Evolutionary conservation across 805 yeast species (phyloP).

Genomic region (Candida montana): DNA sequence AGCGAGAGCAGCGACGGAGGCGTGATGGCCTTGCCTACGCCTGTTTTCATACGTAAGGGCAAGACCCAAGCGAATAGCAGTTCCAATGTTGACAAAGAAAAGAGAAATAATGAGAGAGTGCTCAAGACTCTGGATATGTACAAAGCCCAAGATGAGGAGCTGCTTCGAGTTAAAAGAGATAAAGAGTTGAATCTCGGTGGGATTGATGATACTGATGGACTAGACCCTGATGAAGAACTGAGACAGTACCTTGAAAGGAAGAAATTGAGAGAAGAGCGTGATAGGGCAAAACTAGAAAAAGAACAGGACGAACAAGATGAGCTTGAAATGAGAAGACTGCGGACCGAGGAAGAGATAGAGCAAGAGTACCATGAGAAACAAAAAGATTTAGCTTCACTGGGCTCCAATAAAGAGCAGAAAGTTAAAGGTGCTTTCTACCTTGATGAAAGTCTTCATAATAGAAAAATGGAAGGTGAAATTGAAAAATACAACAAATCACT

Average conservation of each 20-base stretch:
- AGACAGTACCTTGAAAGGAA: slow-evolving; percentile 52
- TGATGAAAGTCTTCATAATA: slow-evolving; percentile 9
- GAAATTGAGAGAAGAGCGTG: slow-evolving; percentile 37
- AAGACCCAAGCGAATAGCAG: slow-evolving; percentile 4
- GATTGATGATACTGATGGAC: slow-evolving; percentile 56
- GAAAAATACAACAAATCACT: slow-evolving; percentile 14
- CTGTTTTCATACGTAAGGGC: slow-evolving; percentile 22
- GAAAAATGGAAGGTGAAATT: slow-evolving; percentile 10
- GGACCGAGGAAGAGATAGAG: slow-evolving; percentile 20
- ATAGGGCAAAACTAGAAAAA: slow-evolving; percentile 13
- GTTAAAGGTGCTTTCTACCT: slow-evolving; percentile 21
- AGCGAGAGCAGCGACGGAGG: slow-evolving; percentile 12
- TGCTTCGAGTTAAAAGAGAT: slow-evolving; percentile 16
- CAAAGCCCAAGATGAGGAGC: slow-evolving; percentile 22
- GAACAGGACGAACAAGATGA: slow-evolving; percentile 25
- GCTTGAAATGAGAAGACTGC: slow-evolving; percentile 19
- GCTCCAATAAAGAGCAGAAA: not conserved
- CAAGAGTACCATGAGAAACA: slow-evolving; percentile 15
- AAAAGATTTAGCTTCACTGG: slow-evolving; percentile 1
- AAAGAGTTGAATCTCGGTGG: slow-evolving; percentile 24
- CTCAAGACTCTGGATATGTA: slow-evolving; percentile 22
- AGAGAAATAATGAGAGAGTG: slow-evolving; percentile 24
- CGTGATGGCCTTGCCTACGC: slow-evolving; percentile 17
- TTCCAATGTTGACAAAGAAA: slow-evolving; percentile 8
- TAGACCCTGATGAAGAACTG: slow-evolving; percentile 51